A percentile compares a stretch with the other conserved stretches of the same genome.
Evolutionary conservation across 1,139 yeast species (phyloP).

Genomic region (Candida smagusa): DNA sequence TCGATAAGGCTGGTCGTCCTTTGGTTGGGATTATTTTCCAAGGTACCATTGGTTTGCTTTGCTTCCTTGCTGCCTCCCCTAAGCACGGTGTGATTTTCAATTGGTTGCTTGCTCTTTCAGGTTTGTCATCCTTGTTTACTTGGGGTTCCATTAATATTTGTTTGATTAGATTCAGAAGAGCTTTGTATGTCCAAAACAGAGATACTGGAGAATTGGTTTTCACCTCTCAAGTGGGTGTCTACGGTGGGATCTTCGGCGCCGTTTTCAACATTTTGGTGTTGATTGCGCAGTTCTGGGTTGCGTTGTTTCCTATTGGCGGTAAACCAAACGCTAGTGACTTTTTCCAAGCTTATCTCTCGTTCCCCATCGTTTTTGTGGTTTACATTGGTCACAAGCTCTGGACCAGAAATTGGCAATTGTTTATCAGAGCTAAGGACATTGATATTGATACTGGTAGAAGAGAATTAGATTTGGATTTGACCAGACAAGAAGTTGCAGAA

Average conservation of each 20-base stretch:
- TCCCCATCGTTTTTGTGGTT: constrained; percentile 47
- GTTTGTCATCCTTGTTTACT: constrained; percentile 35
- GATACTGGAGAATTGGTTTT: constrained; percentile 29
- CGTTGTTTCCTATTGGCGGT: constrained; percentile 37
- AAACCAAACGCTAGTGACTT: constrained; percentile 37
- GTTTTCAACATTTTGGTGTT: constrained; percentile 28
- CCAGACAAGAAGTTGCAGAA: constrained; percentile 49
- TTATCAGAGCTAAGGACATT: constrained; percentile 41
- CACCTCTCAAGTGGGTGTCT: constrained; percentile 31
- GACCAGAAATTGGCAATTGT: constrained; percentile 41
- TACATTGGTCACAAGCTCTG: constrained; percentile 51
- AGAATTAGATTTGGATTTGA: constrained; percentile 49
- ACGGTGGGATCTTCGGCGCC: constrained; percentile 31
- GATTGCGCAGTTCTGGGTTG: constrained; percentile 42
- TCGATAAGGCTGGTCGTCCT: constrained; percentile 76
- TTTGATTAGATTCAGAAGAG: constrained; percentile 34
- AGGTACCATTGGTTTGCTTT: constrained; percentile 37
- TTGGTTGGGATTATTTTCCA: constrained; percentile 61
- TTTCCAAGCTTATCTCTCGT: constrained; percentile 54
- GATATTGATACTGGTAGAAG: constrained; percentile 57
- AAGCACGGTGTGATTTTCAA: constrained; percentile 30
- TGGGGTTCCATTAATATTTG: constrained; percentile 39
- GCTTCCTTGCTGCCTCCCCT: constrained; percentile 37
- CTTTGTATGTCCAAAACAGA: constrained; percentile 31
- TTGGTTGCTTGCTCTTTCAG: constrained; percentile 37